Evolutionary conservation across 116 monocot species (phyloP), one percentile per base, ranked within the genome.

Genomic region (Zostera marina): DNA sequence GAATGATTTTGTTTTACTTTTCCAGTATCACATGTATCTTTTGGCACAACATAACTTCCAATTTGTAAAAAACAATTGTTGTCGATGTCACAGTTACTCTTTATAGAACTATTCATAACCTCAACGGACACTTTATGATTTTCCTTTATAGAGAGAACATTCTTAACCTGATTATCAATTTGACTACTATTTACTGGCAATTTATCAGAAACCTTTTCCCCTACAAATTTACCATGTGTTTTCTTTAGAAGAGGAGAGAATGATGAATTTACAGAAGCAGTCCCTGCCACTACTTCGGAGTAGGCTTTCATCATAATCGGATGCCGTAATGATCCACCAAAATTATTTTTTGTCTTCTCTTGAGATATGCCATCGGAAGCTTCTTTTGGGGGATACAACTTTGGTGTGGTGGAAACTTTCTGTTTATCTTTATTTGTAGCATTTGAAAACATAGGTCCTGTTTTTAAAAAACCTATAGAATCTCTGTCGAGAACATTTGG

Each of bases 201-300:
- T 58, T 57, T 65, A 20, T 47, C 59, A 1, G 20, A 25, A 60
- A 42, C 63, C 73, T 75, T 81, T 58, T 67, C 70, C 54, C 26
- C 7, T 62, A 19, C 45, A 57, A 16, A 19, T 59, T 69, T 81
- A 42, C 32, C 39, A 24, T 68, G 79, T 38, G 70, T 81, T 47
- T 57, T 96, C 32, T 71, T 68, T 52, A 78, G 77, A 68, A 74
- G 79, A 54, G 56, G 21, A 62, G 79, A 64, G 39, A 70, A 63
- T 41, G 59, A 69, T 11, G 76, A 74, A 66, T 87, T 76, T 52
- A 24, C 45, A 23, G 15, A 56, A 59, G 41, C 20, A 22, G 54
- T 79, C 47, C 86, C 87, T 24, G 91, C 81, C 45, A 99, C 99
- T 64, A 99, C 87, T 63, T 91, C 99, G 59, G 84, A 71, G 75